Base-by-base conservation (phyloP, 345 rosid species). In the Pistacia integerrima region DNA sequence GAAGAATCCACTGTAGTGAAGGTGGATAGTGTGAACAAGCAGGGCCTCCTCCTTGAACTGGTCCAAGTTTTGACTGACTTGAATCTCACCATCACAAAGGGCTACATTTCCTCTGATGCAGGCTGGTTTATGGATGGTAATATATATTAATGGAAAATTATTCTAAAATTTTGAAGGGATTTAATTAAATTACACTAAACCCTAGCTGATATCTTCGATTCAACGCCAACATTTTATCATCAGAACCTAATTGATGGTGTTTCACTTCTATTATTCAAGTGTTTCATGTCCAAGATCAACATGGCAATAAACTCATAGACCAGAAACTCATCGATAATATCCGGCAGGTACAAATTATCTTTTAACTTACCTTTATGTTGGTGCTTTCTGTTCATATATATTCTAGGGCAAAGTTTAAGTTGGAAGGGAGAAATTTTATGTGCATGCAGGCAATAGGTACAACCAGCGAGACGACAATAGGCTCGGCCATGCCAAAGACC, bases 121-220 rank as follows among this genome's bases (percentile, higher is more conserved):
- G 90, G 91, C 55, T 93, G 97, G 97, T 88, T 90, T 83, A 90
- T 93, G 97, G 93, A 91, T 73, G 98, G 98, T 91, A 79, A 30
- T 4, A 35, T 28, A 4, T 41, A 41, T 41, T 41, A 41, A 5
- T 7, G 46, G 46, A 41, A 1, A 41, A 41, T 41, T 41, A 5
- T 41, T 41, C 46, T 41, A 41, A 41, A 41, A 5, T 41, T 41
- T 6, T 41, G 8, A 5, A 41, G 9, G 9, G 46, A 8, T 41
- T 4, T 30, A 16, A 46, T 28, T 4, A 36, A 16, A 14, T 54
- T 18, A 8, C 57, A 54, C 20, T 1, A 54, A 54, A 54, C 18
- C 18, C 7, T 54, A 13, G 9, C 9, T 41, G 41, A 38, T 41
- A 30, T 30, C 33, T 30, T 30, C 33, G 33, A 30, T 30, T 30